Conservation (phyloP, 1,284 basidiomycete genomes). For the Flammula alnicola region DNA sequence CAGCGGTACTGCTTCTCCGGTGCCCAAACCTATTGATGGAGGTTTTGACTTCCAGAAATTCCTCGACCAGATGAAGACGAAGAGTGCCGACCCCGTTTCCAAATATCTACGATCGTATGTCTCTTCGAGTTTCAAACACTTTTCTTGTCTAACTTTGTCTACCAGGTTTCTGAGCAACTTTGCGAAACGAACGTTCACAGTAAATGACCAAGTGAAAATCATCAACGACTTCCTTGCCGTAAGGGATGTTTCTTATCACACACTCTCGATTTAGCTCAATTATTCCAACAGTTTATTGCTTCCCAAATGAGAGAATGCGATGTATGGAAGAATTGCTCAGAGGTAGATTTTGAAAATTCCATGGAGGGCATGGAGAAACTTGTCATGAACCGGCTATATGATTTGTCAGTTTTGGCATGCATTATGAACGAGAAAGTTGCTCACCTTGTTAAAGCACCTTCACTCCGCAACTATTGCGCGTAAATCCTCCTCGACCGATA, state of each 20-base stretch:
- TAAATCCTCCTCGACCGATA: slow-evolving; percentile 75
- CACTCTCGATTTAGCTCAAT: no score
- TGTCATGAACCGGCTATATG: slow-evolving; percentile 97
- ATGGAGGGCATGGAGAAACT: slow-evolving; percentile 99
- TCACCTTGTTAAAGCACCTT: slow-evolving; percentile 69
- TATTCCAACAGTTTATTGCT: slow-evolving; percentile 75
- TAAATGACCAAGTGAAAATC: slow-evolving; percentile 90
- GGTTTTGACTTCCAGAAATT: slow-evolving; percentile 88
- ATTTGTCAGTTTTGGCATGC: slow-evolving; percentile 64
- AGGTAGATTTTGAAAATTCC: slow-evolving; percentile 93
- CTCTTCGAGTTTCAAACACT: neutral
- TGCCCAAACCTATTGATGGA: slow-evolving; percentile 36
- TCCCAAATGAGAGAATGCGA: slow-evolving; percentile 86
- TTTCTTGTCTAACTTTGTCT: neutral
- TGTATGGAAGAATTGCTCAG: slow-evolving; percentile 77
- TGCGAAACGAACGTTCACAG: slow-evolving; percentile 85
- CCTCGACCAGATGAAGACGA: slow-evolving; percentile 88
- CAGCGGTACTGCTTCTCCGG: slow-evolving; percentile 32
- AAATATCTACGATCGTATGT: slow-evolving; percentile 90
- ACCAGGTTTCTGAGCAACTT: slow-evolving; percentile 93
- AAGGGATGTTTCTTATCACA: no score
- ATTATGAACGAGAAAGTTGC: slow-evolving; percentile 2
- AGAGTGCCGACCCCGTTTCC: slow-evolving; percentile 85
- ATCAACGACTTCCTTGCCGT: slow-evolving; percentile 92
- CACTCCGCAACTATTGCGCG: slow-evolving; percentile 75